Base-by-base conservation (phyloP, 257 asterid genomes). In the Salvia hispanica region DNA sequence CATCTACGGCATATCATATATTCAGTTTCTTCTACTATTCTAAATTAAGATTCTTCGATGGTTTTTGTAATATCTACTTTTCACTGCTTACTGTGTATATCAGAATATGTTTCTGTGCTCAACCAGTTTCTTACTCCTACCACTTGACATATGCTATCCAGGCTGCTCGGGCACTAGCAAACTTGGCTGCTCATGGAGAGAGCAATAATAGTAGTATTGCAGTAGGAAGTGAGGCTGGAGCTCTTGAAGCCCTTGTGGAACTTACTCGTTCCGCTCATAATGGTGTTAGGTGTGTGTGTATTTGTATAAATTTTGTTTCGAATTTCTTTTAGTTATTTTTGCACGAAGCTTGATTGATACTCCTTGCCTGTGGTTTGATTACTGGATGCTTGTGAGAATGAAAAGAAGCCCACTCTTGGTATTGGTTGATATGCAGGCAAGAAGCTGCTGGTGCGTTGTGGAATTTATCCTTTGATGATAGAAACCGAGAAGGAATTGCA, bases 391-490 rank as follows among this genome's bases (percentile, higher is more conserved):
- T 25, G 31, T 2, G 42, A 62, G 48, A 69, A 64, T 62, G 60
- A 46, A 55, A 61, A 33, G 66, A 15, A 45, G 18, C 34, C 21
- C 37, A 12, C 36, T 34, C 36, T 15, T 25, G 10, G 5, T 13
- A 10, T 59, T 62, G 76, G 58, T 28, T 76, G 59, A n/a, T 77
- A 18, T 67, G 45, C 63, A 94, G 99, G 96, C 95, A 91, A 88
- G 97, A 94, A 83, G 96, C 96, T 69, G 99, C 95, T 56, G 95
- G 92, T 73, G 99, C 97, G 55, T 79, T 90, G 72, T 88, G 95
- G 97, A 86, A 88, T 76, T 76, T 93, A 71, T 93, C 96, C 56
- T 90, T 88, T 67, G 96, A 90, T 53, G 97, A 88, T 65, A 81
- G 84, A 73, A 88, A 88, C 55, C 91, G 97, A 64, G 97, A 94